Percentiles rank a stretch among this genome's conserved stretches.
These are phyloP conservation scores for Acacia concinna DNA, from an alignment of 331 rosid genomes.

Conservation along the genomic window DNA sequence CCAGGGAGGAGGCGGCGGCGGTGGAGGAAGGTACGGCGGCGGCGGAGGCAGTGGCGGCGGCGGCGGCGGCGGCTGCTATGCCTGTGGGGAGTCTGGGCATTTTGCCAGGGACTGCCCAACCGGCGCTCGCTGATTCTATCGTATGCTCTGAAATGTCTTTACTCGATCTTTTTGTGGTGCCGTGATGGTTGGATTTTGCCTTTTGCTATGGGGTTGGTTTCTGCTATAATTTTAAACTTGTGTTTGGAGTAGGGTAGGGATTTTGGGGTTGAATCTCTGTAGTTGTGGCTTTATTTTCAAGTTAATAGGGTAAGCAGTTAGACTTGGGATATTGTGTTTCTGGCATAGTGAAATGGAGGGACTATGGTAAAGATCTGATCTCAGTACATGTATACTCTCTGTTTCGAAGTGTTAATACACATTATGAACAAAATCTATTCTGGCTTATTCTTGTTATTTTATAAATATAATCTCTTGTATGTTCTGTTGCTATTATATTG, in stretches of 20 bases:
- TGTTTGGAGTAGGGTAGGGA: constrained; percentile 3
- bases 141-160: neutral
- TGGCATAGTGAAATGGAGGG: constrained; percentile 17
- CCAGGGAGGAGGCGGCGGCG: constrained; percentile 46
- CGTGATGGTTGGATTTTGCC: constrained; percentile 13
- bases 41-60: constrained; percentile 25
- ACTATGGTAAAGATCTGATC: neutral
- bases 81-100: constrained; percentile 64
- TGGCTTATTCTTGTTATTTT: neutral
- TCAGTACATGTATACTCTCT: neutral
- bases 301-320: constrained; percentile 3
- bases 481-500: neutral
- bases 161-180: neutral
- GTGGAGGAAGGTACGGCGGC: constrained; percentile 42
- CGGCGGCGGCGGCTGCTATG: constrained; percentile 48
- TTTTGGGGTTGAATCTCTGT: neutral
- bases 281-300: neutral
- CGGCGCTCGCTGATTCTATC: constrained; percentile 36
- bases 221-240: neutral
- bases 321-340: constrained; percentile 16
- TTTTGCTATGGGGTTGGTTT: neutral
- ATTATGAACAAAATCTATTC: constrained; percentile 4
- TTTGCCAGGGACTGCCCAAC: constrained; percentile 53
- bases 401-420: constrained; percentile 30
- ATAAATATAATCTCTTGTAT: neutral